Conservation (phyloP, 2,329 filamentous ascomycete species). For the Fusarium subglutinans region DNA sequence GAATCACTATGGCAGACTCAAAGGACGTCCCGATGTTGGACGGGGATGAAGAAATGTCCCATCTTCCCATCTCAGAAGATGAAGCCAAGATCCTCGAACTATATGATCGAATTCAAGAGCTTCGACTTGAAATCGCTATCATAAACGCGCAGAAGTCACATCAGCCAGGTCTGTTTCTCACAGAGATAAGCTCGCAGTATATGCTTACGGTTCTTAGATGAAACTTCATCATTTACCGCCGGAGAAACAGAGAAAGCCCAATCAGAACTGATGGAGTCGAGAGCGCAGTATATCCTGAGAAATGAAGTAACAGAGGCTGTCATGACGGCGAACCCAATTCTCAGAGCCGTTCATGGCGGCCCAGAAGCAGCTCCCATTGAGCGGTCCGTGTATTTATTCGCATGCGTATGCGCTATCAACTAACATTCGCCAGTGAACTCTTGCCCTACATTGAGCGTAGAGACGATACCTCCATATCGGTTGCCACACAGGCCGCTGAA, state of each 20-base stretch:
- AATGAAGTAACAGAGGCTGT: constrained; percentile 75
- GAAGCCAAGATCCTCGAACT: constrained; percentile 74
- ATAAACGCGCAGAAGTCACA: constrained; percentile 60
- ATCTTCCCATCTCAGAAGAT: constrained; percentile 68
- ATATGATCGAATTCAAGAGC: constrained; percentile 75
- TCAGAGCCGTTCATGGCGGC: constrained; percentile 79
- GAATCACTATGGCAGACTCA: constrained; percentile 41
- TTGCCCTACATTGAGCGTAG: constrained; percentile 72
- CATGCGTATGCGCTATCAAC: background rate
- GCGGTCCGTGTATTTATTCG: constrained; percentile 59
- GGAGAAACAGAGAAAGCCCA: constrained; percentile 68
- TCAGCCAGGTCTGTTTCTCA: constrained; percentile 45
- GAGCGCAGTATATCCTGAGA: constrained; percentile 74
- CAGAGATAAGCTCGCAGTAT: background rate
- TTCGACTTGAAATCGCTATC: constrained; percentile 77
- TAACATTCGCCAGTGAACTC: constrained; percentile 63
- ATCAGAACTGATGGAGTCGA: constrained; percentile 73
- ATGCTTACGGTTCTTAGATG: constrained; percentile 28
- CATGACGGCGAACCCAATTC: constrained; percentile 76
- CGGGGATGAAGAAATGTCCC: constrained; percentile 47
- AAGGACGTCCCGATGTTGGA: constrained; percentile 43
- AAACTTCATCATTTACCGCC: constrained; percentile 51
- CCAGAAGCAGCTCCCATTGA: constrained; percentile 72
- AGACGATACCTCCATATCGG: constrained; percentile 71
- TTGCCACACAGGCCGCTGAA: constrained; percentile 67